Evolutionary conservation across 805 yeast genomes (phyloP), one percentile per base, ranked within the genome.

Genomic region (Candida hungchunana): DNA sequence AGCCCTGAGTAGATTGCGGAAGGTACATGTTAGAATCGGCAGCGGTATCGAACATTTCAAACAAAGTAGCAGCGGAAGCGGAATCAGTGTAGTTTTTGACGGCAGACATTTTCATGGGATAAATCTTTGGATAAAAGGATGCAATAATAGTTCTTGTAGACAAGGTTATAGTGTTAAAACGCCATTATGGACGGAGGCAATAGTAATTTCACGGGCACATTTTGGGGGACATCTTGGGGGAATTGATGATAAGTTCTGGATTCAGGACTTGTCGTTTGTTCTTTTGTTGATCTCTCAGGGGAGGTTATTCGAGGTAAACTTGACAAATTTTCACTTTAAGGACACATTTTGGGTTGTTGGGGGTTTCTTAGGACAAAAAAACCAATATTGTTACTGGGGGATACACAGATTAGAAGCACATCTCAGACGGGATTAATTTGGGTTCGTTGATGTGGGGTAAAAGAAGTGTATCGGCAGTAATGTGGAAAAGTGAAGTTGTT

Each of bases 361-460:
- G 23, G 23, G 8, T 25, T 8, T 9, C 27, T 25, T 11, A 9
- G 7, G 7, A 25, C 14, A 13, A 8, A 25, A 9, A 25, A 9
- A 25, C 16, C 14, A 14, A 7, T 25, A 8, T 22, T 33, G 19
- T 28, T 29, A 28, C 33, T 34, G 28, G 29, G 24, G 20, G 31
- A 43, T 47, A 50, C 44, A 24, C 36, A n/a, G 42, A 47, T 52
- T 52, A 51, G 42, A 42, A 48, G 40, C 56, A 52, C 56, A 52
- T 51, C 34, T 42, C 46, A 39, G 39, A 24, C 28, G 13, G 20
- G 12, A 14, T 17, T 13, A 15, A 20, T 9, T 7, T 27, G 26
- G 26, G n/a, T 25, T 21, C 19, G 34, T 28, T 32, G 21, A 10
- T 18, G 20, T 29, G n/a, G 18, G 30, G 18, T n/a, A 15, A 19